Conservation (phyloP, 805 yeast genomes). For the Tanozyma kutaoensis region DNA sequence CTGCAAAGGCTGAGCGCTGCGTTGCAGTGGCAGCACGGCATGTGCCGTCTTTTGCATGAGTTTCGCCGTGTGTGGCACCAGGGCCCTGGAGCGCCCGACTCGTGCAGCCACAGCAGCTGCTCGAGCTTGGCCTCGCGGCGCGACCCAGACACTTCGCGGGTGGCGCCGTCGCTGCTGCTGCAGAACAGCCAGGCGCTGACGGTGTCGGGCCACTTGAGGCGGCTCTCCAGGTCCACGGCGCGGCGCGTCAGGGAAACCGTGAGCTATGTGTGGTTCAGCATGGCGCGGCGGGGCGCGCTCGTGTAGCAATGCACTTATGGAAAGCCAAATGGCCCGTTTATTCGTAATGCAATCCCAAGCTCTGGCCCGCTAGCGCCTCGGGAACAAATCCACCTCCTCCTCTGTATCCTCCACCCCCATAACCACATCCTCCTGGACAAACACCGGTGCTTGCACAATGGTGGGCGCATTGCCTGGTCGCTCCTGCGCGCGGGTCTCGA, state of each 20-base stretch:
- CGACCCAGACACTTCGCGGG: neutral
- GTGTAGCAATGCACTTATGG: neutral
- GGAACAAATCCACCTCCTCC: slow-evolving; percentile 14
- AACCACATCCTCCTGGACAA: slow-evolving; percentile 12
- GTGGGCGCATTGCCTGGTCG: slow-evolving; percentile 25
- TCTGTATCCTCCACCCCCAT: slow-evolving; percentile 17
- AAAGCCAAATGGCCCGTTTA: neutral
- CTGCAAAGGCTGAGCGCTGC: neutral
- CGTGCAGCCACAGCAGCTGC: neutral
- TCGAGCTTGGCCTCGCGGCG: neutral
- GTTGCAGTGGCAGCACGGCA: neutral
- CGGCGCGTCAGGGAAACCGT: neutral
- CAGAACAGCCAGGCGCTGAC: neutral
- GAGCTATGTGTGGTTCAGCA: neutral
- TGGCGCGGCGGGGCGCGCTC: neutral
- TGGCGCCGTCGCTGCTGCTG: neutral
- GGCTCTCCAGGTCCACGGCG: neutral
- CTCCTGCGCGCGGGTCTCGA: slow-evolving; percentile 1
- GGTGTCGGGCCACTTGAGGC: neutral
- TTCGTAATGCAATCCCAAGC: neutral
- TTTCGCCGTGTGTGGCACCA: neutral
- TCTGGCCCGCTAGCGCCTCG: slow-evolving; percentile 4
- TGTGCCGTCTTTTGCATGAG: neutral
- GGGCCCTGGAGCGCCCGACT: neutral
- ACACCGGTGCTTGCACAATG: slow-evolving; percentile 26